Conservation (phyloP, 352 stramenopile species). For the Poterioochromonas sp. region DNA sequence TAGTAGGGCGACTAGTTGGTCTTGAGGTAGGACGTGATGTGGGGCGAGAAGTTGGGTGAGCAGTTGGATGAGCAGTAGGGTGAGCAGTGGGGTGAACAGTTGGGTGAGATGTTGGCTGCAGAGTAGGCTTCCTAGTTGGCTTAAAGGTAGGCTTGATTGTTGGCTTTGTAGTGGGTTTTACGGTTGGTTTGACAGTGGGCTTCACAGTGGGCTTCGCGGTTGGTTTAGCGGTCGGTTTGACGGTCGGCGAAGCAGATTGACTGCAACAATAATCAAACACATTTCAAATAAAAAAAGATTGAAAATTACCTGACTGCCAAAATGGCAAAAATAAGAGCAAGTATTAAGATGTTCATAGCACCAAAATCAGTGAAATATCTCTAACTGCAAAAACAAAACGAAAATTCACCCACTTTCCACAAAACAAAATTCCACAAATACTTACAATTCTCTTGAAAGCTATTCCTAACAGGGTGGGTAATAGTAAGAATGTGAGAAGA, state of each 20-base stretch:
- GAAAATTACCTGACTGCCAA: too few species aligned
- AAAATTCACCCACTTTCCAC: too few species aligned
- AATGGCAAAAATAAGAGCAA: too few species aligned
- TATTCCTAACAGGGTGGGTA: too few species aligned
- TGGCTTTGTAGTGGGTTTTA: not conserved
- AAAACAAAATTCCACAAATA: too few species aligned
- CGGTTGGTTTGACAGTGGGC: not conserved
- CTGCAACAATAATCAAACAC: too few species aligned
- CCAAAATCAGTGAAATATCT: too few species aligned
- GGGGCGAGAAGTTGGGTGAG: not conserved
- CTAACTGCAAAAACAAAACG: too few species aligned
- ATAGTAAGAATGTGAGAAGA: too few species aligned
- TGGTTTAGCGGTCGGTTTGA: not conserved
- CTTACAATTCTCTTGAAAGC: too few species aligned
- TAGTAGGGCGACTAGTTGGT: not conserved
- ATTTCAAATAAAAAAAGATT: too few species aligned
- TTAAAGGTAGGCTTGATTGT: not conserved
- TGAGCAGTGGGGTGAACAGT: not conserved
- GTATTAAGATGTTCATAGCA: too few species aligned
- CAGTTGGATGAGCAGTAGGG: not conserved
- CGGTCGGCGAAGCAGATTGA: not conserved
- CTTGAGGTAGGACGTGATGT: not conserved
- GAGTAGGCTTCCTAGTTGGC: not conserved
- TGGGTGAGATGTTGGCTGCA: not conserved
- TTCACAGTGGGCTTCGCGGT: not conserved